A percentile compares a stretch with the other conserved stretches of the same genome.
Conservation (phyloP, 208 protist genomes). For the Jaenimonas drosophilae region DNA sequence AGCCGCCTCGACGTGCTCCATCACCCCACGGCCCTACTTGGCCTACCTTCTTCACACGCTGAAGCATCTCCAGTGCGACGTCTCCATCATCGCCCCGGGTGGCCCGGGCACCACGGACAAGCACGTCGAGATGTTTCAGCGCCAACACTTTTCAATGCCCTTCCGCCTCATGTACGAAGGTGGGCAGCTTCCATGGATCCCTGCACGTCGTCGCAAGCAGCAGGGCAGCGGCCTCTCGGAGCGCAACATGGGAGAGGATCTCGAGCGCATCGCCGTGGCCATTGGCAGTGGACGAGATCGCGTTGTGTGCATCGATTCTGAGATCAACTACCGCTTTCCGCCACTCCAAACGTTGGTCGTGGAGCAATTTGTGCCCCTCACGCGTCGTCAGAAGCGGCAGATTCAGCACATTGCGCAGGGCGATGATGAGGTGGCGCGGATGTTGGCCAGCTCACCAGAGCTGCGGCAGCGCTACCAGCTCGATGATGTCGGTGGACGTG, state of each 20-base stretch:
- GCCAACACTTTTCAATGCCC: constrained; percentile 32
- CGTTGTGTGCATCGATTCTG: constrained; percentile 74
- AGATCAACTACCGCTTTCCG: constrained; percentile 73
- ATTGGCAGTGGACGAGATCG: constrained; percentile 6
- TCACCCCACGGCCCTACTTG: constrained; percentile 65
- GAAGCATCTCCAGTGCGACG: constrained; percentile 46
- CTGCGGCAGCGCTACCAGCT: constrained; percentile 7
- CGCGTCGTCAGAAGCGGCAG: constrained; percentile 24
- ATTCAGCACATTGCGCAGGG: background rate
- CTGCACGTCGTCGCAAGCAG: background rate
- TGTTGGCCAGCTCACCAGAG: too few relatives aligned
- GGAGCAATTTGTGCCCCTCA: constrained; percentile 47
- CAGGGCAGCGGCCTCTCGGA: background rate
- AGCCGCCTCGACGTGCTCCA: constrained; percentile 46
- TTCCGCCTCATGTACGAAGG: constrained; percentile 37
- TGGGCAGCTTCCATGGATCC: background rate
- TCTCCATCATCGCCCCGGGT: constrained; percentile 36
- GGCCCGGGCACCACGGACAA: background rate
- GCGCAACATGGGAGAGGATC: constrained; percentile 1
- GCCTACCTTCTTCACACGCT: constrained; percentile 58
- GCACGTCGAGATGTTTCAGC: constrained; percentile 9
- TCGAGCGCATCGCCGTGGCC: background rate
- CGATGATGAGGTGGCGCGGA: background rate
- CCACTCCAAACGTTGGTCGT: constrained; percentile 59
- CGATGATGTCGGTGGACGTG: too few relatives aligned